Conservation (phyloP, 1,284 basidiomycete species). For the Hymenochaete sp. region DNA sequence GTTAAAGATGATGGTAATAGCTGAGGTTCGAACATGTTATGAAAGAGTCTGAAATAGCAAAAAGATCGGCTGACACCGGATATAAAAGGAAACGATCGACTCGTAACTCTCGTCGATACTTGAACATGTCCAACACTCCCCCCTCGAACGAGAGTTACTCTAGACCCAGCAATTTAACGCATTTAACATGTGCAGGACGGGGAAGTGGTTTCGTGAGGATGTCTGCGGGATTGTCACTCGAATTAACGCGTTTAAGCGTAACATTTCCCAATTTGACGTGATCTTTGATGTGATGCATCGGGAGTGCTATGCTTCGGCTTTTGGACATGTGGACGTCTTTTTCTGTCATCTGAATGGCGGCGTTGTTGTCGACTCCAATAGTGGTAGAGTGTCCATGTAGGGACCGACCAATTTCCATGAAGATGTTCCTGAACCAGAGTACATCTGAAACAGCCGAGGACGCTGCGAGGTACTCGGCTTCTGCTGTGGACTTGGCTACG, state of each 20-base stretch:
- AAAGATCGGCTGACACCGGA: too few relatives aligned
- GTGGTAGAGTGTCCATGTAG: background rate
- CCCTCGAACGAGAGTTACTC: too few relatives aligned
- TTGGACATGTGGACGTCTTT: slow-evolving; percentile 27
- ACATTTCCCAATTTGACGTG: slow-evolving; percentile 25
- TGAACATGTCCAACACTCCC: too few relatives aligned
- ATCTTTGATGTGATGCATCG: slow-evolving; percentile 34
- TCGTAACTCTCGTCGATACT: too few relatives aligned
- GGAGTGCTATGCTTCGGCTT: slow-evolving; percentile 37
- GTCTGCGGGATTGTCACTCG: slow-evolving; percentile 31
- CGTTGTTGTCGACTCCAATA: slow-evolving; percentile 29
- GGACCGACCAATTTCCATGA: slow-evolving; percentile 1
- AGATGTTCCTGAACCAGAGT: slow-evolving; percentile 17
- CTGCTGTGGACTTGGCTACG: slow-evolving; percentile 23
- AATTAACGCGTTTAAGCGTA: slow-evolving; percentile 24
- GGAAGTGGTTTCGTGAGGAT: slow-evolving; percentile 34
- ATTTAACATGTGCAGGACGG: background rate
- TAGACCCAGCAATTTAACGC: background rate
- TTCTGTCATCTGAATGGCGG: slow-evolving; percentile 28
- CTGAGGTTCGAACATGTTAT: too few relatives aligned
- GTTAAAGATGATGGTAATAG: too few relatives aligned
- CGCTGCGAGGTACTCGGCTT: slow-evolving; percentile 24
- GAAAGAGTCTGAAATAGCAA: too few relatives aligned
- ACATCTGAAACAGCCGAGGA: slow-evolving; percentile 20
- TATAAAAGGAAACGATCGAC: too few relatives aligned